Evolutionary conservation across 2,329 filamentous ascomycete species (phyloP).

Genomic region (Endothia cerciana): DNA sequence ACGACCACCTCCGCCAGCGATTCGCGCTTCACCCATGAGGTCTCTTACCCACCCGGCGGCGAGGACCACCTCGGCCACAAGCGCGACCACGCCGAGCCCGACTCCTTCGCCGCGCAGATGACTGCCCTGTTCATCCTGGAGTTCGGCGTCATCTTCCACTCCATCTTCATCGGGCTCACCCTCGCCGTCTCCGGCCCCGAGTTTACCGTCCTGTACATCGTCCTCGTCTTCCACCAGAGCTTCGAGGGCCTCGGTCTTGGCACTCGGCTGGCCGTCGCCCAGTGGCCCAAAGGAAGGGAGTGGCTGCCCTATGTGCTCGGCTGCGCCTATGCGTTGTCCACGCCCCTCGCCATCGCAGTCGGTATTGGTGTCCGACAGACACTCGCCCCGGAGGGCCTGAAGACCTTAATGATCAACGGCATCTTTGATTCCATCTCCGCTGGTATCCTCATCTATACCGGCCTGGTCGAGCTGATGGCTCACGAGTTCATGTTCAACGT

Average conservation of each 20-base stretch:
- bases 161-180: conserved; percentile 65
- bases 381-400: conserved; percentile 44
- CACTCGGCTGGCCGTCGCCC: conserved; percentile 61
- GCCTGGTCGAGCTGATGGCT: conserved; percentile 53
- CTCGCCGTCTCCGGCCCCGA: conserved; percentile 61
- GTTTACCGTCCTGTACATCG: conserved; percentile 61
- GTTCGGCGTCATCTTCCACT: conserved; percentile 67
- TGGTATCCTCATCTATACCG: conserved; percentile 54
- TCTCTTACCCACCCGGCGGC: conserved; percentile 29
- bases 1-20: conserved; percentile 3
- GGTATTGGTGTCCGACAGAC: conserved; percentile 45
- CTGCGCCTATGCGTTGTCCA: conserved; percentile 53
- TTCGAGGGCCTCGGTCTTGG: conserved; percentile 68
- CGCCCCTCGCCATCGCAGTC: conserved; percentile 54
- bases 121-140: conserved; percentile 55
- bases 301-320: conserved; percentile 56
- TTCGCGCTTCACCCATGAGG: conserved; percentile 22
- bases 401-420: conserved; percentile 48
- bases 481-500: conserved; percentile 54
- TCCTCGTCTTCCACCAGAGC: conserved; percentile 66
- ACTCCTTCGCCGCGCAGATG: conserved; percentile 46
- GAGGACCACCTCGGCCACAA: conserved; percentile 30
- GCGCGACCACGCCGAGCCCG: conserved; percentile 27
- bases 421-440: conserved; percentile 51
- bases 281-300: conserved; percentile 45